A percentile compares a stretch with the other conserved stretches of the same genome.
Conservation (phyloP, 164 flowering plant genomes). For the Houttuynia cordata region DNA sequence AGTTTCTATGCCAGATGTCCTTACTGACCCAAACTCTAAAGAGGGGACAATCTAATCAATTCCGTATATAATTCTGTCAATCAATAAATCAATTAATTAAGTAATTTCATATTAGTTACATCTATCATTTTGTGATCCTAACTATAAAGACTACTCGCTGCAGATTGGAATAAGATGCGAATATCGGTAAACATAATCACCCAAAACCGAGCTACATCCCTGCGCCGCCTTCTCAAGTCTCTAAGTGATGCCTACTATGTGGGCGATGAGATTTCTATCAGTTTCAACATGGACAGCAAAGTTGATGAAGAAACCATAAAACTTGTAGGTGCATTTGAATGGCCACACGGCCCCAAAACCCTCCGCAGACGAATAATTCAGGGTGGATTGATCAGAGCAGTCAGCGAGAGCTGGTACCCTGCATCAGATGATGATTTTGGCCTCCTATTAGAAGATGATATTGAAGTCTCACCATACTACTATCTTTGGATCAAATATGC, state of each 20-base stretch:
- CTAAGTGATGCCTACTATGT: slow-evolving; percentile 60
- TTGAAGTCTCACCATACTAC: slow-evolving; percentile 94
- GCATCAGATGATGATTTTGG: slow-evolving; percentile 81
- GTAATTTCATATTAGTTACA: background rate
- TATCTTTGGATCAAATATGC: slow-evolving; percentile 92
- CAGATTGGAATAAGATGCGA: slow-evolving; percentile 95
- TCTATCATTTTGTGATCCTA: background rate
- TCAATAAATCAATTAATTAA: no score
- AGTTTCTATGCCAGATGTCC: no score
- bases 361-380: slow-evolving; percentile 84
- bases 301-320: slow-evolving; percentile 71
- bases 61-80: no score
- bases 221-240: slow-evolving; percentile 72
- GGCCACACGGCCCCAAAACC: slow-evolving; percentile 91
- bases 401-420: slow-evolving; percentile 98
- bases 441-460: slow-evolving; percentile 89
- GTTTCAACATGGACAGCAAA: slow-evolving; percentile 94
- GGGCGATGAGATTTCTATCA: slow-evolving; percentile 73
- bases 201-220: slow-evolving; percentile 68
- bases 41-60: no score
- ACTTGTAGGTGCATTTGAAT: slow-evolving; percentile 48
- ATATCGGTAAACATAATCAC: slow-evolving; percentile 81
- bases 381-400: slow-evolving; percentile 94
- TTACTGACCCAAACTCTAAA: no score
- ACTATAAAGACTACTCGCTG: slow-evolving; percentile 1